Evolutionary conservation across 2,329 filamentous ascomycete species (phyloP).

Genomic region (Endocalyx cinctus): DNA sequence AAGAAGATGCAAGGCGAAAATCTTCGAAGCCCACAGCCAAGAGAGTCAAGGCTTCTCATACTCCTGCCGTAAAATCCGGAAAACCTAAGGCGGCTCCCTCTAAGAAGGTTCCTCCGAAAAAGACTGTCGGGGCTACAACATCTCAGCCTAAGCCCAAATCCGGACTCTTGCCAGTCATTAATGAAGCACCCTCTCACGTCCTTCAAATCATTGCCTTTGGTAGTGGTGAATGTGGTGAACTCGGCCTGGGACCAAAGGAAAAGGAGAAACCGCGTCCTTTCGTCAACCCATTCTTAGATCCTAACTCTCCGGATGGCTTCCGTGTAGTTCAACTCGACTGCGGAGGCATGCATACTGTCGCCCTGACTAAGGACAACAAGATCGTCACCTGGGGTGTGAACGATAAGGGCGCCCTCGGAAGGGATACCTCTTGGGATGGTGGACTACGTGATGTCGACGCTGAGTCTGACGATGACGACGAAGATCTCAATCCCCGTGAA

Average conservation of each 20-base stretch:
- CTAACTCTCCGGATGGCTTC: conserved; percentile 4
- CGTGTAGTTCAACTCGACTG: conserved; percentile 32
- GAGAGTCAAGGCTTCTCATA: too few species aligned
- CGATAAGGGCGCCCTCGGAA: conserved; percentile 47
- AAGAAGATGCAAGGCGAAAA: too few species aligned
- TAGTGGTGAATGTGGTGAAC: conserved; percentile 45
- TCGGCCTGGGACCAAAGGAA: conserved; percentile 17
- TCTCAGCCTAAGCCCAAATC: too few species aligned
- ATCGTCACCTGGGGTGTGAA: conserved; percentile 63
- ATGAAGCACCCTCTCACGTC: conserved; percentile 1
- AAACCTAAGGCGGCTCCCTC: too few species aligned
- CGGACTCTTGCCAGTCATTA: conserved; percentile 6
- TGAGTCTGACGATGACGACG: conserved; percentile 31
- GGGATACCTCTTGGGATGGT: conserved; percentile 6
- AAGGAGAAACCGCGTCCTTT: conserved; percentile 13
- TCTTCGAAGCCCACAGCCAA: too few species aligned
- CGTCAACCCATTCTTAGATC: conserved; percentile 13
- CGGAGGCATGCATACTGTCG: conserved; percentile 60
- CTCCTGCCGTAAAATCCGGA: too few species aligned
- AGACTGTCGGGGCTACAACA: too few species aligned
- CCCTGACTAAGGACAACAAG: conserved; percentile 56
- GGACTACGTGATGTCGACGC: conserved; percentile 5
- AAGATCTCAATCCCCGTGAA: conserved; percentile 57
- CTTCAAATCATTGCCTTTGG: conserved; percentile 13
- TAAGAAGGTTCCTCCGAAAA: too few species aligned